Conservation (phyloP, 306 rosid species). For the Rosa rugosa region DNA sequence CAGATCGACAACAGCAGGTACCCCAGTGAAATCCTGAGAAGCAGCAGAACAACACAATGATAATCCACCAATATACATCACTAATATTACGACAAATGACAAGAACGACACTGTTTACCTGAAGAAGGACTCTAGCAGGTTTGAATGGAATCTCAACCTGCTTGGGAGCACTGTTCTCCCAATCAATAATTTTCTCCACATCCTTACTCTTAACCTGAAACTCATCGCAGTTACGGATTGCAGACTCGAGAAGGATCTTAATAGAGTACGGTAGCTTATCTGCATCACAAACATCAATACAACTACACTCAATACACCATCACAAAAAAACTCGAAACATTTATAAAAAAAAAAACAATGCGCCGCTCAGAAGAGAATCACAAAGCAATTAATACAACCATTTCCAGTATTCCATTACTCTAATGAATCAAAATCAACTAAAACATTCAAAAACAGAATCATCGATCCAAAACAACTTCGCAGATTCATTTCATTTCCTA, state of each 20-base stretch:
- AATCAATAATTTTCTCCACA: slow-evolving; percentile 86
- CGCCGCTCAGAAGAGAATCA: not conserved
- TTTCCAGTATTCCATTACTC: not conserved
- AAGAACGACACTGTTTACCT: slow-evolving; percentile 48
- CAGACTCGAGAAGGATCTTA: slow-evolving; percentile 90
- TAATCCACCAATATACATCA: not conserved
- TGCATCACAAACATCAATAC: slow-evolving; percentile 33
- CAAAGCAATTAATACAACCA: not conserved
- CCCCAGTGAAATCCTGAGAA: slow-evolving; percentile 93
- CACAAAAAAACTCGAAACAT: not conserved
- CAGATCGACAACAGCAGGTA: slow-evolving; percentile 97
- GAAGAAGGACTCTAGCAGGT: slow-evolving; percentile 95
- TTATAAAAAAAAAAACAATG: not conserved
- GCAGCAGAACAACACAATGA: slow-evolving; percentile 18
- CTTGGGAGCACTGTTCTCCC: slow-evolving; percentile 83
- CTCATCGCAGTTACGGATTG: slow-evolving; percentile 95
- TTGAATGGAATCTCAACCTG: slow-evolving; percentile 94
- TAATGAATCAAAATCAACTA: not conserved
- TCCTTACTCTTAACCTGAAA: slow-evolving; percentile 81
- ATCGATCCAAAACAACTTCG: slow-evolving; percentile 3
- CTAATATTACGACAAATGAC: slow-evolving; percentile 9
- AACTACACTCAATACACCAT: not conserved
- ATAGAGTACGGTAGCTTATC: slow-evolving; percentile 91
- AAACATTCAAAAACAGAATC: not conserved
- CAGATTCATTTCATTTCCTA: slow-evolving; percentile 12